Evolutionary conservation across 495 filamentous ascomycete species (phyloP), one percentile per base, ranked within the genome.

Genomic region (Aspergillus taichungensis): DNA sequence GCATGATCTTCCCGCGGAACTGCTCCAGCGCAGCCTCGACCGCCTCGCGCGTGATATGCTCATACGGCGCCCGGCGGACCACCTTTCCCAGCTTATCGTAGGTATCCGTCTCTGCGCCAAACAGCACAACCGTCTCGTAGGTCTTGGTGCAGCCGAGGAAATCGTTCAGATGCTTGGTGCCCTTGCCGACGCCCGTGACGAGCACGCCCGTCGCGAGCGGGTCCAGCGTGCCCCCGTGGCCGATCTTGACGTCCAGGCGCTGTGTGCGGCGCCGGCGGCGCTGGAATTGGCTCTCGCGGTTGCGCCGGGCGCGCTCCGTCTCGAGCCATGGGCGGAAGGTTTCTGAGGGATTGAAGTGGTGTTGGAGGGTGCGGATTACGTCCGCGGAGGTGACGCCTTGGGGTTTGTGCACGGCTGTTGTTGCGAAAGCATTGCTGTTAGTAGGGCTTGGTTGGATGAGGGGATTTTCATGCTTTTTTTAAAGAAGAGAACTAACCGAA

Each of bases 221-320:
- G 55, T 99, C 92, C 4, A 99, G 75, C 0, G 92, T 99, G 30
- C 92, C 92, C 30, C 94, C 92, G 67, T 99, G 92, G 13, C 92
- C 92, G 53, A 97, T 84, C 69, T 99, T 99, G 48, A 97, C 83
- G 46, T 86, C 74, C 6, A 84, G 47, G 0, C 73, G 64, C 31
- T 67, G 53, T 34, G 66, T 57, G 63, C 79, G 80, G 54, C 73
- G 67, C 13, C 76, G 75, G 34, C 70, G 68, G 27, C 71, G 71
- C 60, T 83, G 75, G 56, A 62, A 72, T 7, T 68, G 60, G 14
- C 57, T 69, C 50, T 91, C 78, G 6, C 62, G 53, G 1, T 64
- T 57, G 34, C 80, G 77, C 3, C 50, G 58, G 0, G 55, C 61
- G 11, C 56, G 67, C 54, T 91, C 85, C 13, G 69, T 56, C 4